phyloP scores from a whole-genome alignment of 2,329 filamentous ascomycete species.

The Calonectria naviculata region DNA sequence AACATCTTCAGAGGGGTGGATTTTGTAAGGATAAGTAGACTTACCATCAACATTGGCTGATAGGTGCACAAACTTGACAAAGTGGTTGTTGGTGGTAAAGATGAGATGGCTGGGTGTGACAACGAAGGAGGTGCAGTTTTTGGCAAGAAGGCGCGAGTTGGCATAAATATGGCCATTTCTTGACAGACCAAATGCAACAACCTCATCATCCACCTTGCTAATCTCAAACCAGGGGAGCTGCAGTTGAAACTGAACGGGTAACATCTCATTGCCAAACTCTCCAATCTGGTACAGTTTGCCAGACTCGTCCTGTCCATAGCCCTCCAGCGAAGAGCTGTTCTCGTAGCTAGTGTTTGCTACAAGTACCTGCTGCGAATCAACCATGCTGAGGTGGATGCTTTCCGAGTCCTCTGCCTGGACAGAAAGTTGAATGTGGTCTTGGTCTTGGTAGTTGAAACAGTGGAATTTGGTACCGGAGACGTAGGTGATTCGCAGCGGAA shows the following conservation, averaged over 20 bases:
- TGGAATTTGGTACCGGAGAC: conserved; percentile 42
- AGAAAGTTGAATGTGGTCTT: conserved; percentile 36
- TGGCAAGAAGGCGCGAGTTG: conserved; percentile 77
- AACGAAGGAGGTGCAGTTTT: conserved; percentile 93
- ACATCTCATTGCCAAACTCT: conserved; percentile 44
- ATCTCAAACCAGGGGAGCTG: conserved; percentile 66
- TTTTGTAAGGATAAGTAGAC: conserved; percentile 25
- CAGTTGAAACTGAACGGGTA: conserved; percentile 53
- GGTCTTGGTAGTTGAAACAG: conserved; percentile 45
- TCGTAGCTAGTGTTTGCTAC: conserved; percentile 48
- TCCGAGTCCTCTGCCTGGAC: conserved; percentile 28
- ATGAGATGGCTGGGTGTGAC: conserved; percentile 86
- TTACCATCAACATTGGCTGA: conserved; percentile 69
- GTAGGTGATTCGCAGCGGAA: conserved; percentile 48
- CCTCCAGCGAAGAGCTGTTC: conserved; percentile 41
- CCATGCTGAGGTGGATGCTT: conserved; percentile 23
- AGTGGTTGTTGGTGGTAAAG: conserved; percentile 91
- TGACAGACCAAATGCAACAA: conserved; percentile 73
- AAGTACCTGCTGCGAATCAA: conserved; percentile 35
- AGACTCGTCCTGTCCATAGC: conserved; percentile 58
- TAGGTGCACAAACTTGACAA: conserved; percentile 94
- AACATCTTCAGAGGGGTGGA: background rate
- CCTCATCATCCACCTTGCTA: conserved; percentile 53
- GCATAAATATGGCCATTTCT: conserved; percentile 83
- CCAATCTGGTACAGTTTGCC: conserved; percentile 58